Evolutionary conservation across 108 stramenopile species (phyloP), one percentile per base, ranked within the genome.

Genomic region (Skeletonema potamos): DNA sequence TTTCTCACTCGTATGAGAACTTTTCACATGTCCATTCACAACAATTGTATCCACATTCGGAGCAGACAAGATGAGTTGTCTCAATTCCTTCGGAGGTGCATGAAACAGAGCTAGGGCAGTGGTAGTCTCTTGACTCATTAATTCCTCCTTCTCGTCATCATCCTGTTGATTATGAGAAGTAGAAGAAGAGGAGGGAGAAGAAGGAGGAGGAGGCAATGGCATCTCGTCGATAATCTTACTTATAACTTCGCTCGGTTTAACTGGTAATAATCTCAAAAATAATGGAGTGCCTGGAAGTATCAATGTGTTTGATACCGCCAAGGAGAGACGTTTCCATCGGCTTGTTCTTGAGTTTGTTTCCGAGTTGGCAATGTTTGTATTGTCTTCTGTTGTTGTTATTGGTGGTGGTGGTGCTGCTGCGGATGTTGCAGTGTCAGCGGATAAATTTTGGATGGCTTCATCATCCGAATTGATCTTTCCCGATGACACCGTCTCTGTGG

Each of bases 231-330:
- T 60, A 29, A 48, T 70, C 28, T 37, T 70, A 27, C 57, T 58
- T 27, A 60, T 43, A 43, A 48, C 27, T 4, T 62, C 44, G 13
- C 59, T 54, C 12, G 72, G 36, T 24, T 51, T 64, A 0, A 39
- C 41, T 27, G 72, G 34, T 1, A 73, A 28, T 24, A 73, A 37
- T 29, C 72, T 39, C 55, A 73, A 12, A n/a, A 73, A 64, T 58
- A 73, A 36, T 44, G 72, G 72, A 28, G 34, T 64, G 20, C 72
- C 72, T 20, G 72, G 72, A 7, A 73, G 51, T 58, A 73, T 24
- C 33, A 62, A 62, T 41, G 30, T 62, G 17, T 62, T 62, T 17
- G 71, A 62, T 17, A 73, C 20, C 37, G 57, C 24, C 5, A 27
- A 58, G 15, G 58, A 58, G 8, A 58, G 58, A n/a, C 58, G 58